Evolutionary conservation across 495 filamentous ascomycete genomes (phyloP).

Genomic region (Thermothielavioides terrestris): DNA sequence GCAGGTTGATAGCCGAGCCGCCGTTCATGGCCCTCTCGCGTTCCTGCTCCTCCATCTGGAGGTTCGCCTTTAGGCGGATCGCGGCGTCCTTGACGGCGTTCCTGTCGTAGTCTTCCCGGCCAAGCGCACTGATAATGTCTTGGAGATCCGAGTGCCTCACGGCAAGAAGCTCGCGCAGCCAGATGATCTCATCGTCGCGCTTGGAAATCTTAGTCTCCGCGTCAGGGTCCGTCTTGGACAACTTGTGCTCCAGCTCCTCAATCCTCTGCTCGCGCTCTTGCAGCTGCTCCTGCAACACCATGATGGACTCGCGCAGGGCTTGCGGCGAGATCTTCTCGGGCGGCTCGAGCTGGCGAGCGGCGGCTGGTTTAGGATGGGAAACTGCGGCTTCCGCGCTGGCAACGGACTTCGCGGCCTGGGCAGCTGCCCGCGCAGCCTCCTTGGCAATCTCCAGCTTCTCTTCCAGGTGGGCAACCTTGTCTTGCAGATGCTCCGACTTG

Average conservation of each 20-base stretch:
- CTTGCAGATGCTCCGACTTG: conserved; percentile 70
- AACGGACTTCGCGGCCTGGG: conserved; percentile 66
- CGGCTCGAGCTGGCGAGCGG: conserved; percentile 39
- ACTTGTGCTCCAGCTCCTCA: conserved; percentile 70
- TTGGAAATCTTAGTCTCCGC: conserved; percentile 74
- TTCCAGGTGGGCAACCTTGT: conserved; percentile 71
- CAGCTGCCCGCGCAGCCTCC: conserved; percentile 81
- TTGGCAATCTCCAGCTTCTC: conserved; percentile 84
- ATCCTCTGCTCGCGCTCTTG: conserved; percentile 86
- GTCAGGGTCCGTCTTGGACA: conserved; percentile 58
- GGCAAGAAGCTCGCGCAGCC: conserved; percentile 88
- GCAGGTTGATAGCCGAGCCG: conserved; percentile 42
- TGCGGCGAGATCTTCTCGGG: conserved; percentile 88
- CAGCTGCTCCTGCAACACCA: conserved; percentile 91
- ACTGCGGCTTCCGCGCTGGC: conserved; percentile 26
- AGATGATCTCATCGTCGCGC: conserved; percentile 85
- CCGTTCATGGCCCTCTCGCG: conserved; percentile 61
- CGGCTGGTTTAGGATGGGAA: conserved; percentile 13
- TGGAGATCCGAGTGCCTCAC: conserved; percentile 84
- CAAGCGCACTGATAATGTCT: conserved; percentile 78
- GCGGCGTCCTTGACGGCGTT: conserved; percentile 77
- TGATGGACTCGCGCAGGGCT: conserved; percentile 88
- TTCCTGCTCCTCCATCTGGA: conserved; percentile 96
- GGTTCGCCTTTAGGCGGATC: conserved; percentile 83
- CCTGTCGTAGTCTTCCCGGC: conserved; percentile 62